phyloP scores from a whole-genome alignment of 2,329 filamentous ascomycete species.

The Fusarium graminum region DNA sequence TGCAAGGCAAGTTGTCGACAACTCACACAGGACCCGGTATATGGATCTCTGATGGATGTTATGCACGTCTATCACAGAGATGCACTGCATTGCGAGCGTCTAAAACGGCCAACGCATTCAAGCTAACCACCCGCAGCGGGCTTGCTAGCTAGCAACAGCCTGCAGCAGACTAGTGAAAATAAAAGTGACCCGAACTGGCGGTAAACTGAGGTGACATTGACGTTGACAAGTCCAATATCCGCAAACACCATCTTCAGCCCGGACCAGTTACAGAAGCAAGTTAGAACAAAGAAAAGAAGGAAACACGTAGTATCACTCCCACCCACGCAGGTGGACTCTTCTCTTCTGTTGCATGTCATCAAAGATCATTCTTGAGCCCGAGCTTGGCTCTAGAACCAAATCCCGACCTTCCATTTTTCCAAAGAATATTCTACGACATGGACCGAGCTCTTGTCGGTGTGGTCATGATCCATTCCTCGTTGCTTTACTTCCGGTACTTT shows the following conservation, averaged over 20 bases:
- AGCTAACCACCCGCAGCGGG: background rate
- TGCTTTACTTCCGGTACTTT: constrained; percentile 27
- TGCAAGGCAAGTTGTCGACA: constrained; percentile 18
- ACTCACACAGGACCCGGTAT: constrained; percentile 22
- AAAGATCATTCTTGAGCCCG: constrained; percentile 23
- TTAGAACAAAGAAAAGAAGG: constrained; percentile 1
- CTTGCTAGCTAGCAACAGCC: background rate
- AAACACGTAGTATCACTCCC: constrained; percentile 10
- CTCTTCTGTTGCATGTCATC: constrained; percentile 5
- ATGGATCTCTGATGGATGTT: constrained; percentile 18
- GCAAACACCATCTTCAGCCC: constrained; percentile 25
- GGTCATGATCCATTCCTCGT: constrained; percentile 22
- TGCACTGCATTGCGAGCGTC: constrained; percentile 8
- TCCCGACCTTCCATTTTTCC: constrained; percentile 31
- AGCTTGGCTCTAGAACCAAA: constrained; percentile 42
- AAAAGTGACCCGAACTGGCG: constrained; percentile 39
- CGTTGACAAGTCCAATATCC: background rate
- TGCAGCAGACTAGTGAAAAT: constrained; percentile 18
- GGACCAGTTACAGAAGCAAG: background rate
- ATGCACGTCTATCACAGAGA: constrained; percentile 19
- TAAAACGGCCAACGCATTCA: constrained; percentile 21
- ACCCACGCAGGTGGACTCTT: background rate
- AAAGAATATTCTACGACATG: constrained; percentile 30
- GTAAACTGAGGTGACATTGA: constrained; percentile 29
- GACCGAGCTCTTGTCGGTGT: constrained; percentile 34